Evolutionary conservation across 1,284 basidiomycete genomes (phyloP).

Genomic region (Pisolithus thermaeus): DNA sequence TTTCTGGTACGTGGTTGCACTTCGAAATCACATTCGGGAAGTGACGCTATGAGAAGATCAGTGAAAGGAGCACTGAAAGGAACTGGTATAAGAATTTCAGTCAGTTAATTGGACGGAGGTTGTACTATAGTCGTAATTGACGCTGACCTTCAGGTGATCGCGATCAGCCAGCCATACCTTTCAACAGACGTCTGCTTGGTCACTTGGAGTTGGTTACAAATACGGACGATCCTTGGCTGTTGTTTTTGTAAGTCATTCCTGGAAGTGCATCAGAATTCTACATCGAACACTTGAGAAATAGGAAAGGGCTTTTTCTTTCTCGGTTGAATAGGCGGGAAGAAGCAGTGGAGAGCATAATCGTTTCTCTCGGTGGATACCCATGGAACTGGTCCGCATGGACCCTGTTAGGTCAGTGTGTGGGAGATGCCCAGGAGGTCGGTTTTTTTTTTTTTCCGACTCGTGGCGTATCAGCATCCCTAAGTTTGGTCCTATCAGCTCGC

Average conservation of each 20-base stretch:
- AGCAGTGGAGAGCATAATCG: slow-evolving; percentile 77
- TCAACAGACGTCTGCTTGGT: slow-evolving; percentile 58
- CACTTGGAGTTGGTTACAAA: slow-evolving; percentile 56
- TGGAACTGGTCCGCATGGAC: slow-evolving; percentile 98
- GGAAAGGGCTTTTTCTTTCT: slow-evolving; percentile 76
- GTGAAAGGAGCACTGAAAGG: slow-evolving; percentile 60
- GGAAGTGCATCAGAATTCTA: slow-evolving; percentile 4
- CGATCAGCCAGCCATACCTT: slow-evolving; percentile 64
- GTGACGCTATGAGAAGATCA: slow-evolving; percentile 36
- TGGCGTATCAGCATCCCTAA: not conserved
- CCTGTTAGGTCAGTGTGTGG: slow-evolving; percentile 74
- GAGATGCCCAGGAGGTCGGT: slow-evolving; percentile 84
- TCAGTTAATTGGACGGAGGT: slow-evolving; percentile 31
- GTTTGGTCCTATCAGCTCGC: slow-evolving; percentile 45
- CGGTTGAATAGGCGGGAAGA: slow-evolving; percentile 76
- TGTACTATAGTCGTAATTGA: slow-evolving; percentile 1
- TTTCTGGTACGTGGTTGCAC: slow-evolving; percentile 65
- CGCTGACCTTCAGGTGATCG: slow-evolving; percentile 53
- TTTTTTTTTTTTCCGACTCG: not conserved
- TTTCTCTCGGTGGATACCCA: slow-evolving; percentile 76
- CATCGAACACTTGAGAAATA: slow-evolving; percentile 24
- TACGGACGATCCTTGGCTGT: slow-evolving; percentile 73
- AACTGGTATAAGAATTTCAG: slow-evolving; percentile 73
- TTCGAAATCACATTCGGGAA: not conserved
- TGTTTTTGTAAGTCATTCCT: slow-evolving; percentile 65